Conservation (phyloP, 2,329 filamentous ascomycete species). For the Penicillium hesseltinei region DNA sequence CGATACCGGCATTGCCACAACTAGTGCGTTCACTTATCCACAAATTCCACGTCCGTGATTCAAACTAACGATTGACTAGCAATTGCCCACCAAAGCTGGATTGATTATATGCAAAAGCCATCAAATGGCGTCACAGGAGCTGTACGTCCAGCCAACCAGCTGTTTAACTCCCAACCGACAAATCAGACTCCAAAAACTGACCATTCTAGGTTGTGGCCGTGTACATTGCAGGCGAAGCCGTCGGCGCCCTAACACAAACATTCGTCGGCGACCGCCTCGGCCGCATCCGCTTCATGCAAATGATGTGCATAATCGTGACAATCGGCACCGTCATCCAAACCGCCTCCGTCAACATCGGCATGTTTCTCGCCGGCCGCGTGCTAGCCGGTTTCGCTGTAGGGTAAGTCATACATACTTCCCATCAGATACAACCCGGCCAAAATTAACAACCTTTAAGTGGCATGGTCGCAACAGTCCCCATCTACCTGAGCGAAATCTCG, state of each 20-base stretch:
- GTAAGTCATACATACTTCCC: constrained; percentile 28
- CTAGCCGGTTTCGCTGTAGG: constrained; percentile 50
- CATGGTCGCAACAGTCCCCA: constrained; percentile 53
- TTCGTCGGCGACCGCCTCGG: constrained; percentile 54
- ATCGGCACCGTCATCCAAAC: constrained; percentile 56
- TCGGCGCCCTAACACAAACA: constrained; percentile 55
- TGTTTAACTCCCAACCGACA: background rate
- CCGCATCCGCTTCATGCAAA: constrained; percentile 54
- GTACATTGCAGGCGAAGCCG: constrained; percentile 60
- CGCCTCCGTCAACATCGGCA: constrained; percentile 54
- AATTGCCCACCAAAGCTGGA: constrained; percentile 60
- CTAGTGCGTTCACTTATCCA: constrained; percentile 41
- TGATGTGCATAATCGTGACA: constrained; percentile 56
- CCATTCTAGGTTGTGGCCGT: constrained; percentile 51
- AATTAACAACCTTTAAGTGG: constrained; percentile 33
- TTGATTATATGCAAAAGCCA: constrained; percentile 58
- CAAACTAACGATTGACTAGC: constrained; percentile 34
- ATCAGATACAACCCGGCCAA: background rate
- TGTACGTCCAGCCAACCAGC: constrained; percentile 30
- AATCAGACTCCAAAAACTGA: background rate
- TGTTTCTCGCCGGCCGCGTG: constrained; percentile 53
- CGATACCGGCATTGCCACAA: constrained; percentile 61
- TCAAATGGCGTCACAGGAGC: constrained; percentile 56
- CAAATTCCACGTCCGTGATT: background rate
- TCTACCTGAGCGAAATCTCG: constrained; percentile 57